Percentiles rank a stretch among this genome's conserved stretches.
Evolutionary conservation across 2,329 filamentous ascomycete species (phyloP).

Genomic region (Gyromitra esculenta): DNA sequence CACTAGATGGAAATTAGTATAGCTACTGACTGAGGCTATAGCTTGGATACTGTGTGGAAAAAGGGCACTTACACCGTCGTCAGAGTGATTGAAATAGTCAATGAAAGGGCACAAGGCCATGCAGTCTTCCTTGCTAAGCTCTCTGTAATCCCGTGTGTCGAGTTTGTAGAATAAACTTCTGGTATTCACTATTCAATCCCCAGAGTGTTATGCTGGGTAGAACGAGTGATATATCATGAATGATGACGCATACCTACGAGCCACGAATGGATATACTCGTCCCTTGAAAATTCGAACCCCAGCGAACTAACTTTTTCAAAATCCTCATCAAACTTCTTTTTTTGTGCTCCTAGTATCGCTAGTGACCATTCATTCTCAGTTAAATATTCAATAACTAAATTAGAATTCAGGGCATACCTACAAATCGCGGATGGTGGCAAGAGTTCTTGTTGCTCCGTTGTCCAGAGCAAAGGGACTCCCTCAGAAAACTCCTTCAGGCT

Average conservation of each 20-base stretch:
- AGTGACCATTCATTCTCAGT: background rate
- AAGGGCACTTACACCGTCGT: slow-evolving; percentile 41
- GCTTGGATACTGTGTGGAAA: background rate
- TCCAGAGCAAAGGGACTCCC: slow-evolving; percentile 51
- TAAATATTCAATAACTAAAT: background rate
- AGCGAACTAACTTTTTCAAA: slow-evolving; percentile 49
- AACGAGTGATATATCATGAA: slow-evolving; percentile 45
- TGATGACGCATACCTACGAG: slow-evolving; percentile 46
- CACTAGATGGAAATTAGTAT: slow-evolving; percentile 43
- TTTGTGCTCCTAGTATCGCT: slow-evolving; percentile 49
- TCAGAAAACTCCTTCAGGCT: slow-evolving; percentile 39
- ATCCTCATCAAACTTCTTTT: slow-evolving; percentile 49
- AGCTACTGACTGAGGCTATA: background rate
- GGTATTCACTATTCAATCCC: slow-evolving; percentile 53
- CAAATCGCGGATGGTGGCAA: slow-evolving; percentile 49
- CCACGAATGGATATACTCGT: slow-evolving; percentile 56
- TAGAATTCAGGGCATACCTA: slow-evolving; percentile 5
- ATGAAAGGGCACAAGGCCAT: slow-evolving; percentile 58
- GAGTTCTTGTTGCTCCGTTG: slow-evolving; percentile 37
- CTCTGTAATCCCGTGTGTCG: slow-evolving; percentile 50
- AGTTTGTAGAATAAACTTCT: slow-evolving; percentile 57
- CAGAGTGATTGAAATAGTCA: slow-evolving; percentile 58
- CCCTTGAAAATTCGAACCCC: slow-evolving; percentile 51
- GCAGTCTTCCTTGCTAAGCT: slow-evolving; percentile 53
- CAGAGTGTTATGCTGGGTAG: background rate